Conservation (phyloP, 257 asterid species). For the Orobanche coerulescens region DNA sequence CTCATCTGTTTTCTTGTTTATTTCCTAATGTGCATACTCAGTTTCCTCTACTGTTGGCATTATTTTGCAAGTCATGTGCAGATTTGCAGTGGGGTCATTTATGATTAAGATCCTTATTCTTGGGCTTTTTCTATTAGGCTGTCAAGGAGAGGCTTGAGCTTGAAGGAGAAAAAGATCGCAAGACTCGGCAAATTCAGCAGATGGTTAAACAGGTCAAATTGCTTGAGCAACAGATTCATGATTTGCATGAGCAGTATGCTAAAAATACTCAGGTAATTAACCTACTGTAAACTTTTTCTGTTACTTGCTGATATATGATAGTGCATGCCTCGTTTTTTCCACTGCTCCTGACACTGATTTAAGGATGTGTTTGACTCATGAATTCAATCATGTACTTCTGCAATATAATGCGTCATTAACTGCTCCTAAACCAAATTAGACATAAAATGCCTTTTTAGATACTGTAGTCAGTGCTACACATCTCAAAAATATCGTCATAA, state of each 20-base stretch:
- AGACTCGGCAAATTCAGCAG: conserved; percentile 32
- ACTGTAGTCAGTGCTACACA: background rate
- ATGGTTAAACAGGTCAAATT: conserved; percentile 39
- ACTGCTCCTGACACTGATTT: conserved; percentile 1
- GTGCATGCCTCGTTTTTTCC: conserved; percentile 6
- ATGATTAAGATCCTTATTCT: conserved; percentile 18
- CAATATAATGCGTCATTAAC: background rate
- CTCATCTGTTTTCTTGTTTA: background rate
- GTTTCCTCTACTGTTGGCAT: background rate
- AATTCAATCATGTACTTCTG: background rate
- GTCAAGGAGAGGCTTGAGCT: conserved; percentile 52
- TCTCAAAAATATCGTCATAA: background rate
- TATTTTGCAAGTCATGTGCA: conserved; percentile 1
- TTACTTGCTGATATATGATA: conserved; percentile 10
- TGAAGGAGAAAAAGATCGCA: conserved; percentile 44
- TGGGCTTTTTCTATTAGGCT: conserved; percentile 47
- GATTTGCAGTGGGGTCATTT: conserved; percentile 10
- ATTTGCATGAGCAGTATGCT: conserved; percentile 50
- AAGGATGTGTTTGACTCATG: background rate
- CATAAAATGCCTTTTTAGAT: background rate
- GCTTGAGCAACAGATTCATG: conserved; percentile 59
- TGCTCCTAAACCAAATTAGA: background rate
- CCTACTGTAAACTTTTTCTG: conserved; percentile 12
- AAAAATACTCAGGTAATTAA: conserved; percentile 63
- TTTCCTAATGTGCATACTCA: conserved; percentile 8